Evolutionary conservation across 2,329 filamentous ascomycete species (phyloP).

Genomic region (Macroventuria anomochaeta): DNA sequence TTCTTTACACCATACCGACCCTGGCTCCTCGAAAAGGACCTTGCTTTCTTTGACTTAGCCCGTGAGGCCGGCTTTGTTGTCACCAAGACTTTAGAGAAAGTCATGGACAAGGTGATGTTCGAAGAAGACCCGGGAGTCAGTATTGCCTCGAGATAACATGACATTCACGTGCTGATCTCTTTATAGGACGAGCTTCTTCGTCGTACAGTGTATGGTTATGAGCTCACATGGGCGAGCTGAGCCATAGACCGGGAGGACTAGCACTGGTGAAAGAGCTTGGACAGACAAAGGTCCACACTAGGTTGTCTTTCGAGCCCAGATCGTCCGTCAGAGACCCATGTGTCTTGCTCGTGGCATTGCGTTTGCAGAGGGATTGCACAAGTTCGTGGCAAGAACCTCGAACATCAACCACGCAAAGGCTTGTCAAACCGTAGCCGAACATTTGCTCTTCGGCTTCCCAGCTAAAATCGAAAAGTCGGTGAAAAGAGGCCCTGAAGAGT

Average conservation of each 20-base stretch:
- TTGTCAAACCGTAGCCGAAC: too few relatives aligned
- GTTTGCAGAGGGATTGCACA: too few relatives aligned
- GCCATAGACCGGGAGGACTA: neutral
- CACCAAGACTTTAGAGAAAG: conserved; percentile 79
- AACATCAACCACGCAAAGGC: too few relatives aligned
- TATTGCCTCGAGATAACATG: conserved; percentile 6
- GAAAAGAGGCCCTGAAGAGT: too few relatives aligned
- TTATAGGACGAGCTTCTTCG: conserved; percentile 73
- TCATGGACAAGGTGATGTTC: conserved; percentile 87
- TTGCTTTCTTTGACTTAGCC: conserved; percentile 84
- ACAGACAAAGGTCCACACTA: neutral
- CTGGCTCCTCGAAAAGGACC: conserved; percentile 84
- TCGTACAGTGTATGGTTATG: conserved; percentile 83
- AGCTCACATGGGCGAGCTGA: conserved; percentile 65
- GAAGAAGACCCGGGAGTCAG: conserved; percentile 80
- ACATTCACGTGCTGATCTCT: neutral
- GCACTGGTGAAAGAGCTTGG: neutral
- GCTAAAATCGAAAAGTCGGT: too few relatives aligned
- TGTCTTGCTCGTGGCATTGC: too few relatives aligned
- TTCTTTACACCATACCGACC: conserved; percentile 96
- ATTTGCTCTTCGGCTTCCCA: too few relatives aligned
- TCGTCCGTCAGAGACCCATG: too few relatives aligned
- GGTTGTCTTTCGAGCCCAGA: neutral
- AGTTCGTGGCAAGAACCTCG: too few relatives aligned
- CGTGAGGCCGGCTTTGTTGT: conserved; percentile 74